These are phyloP conservation scores for Alternaria alternata DNA, from an alignment of 2,329 filamentous ascomycete genomes.

Conservation along the genomic window DNA sequence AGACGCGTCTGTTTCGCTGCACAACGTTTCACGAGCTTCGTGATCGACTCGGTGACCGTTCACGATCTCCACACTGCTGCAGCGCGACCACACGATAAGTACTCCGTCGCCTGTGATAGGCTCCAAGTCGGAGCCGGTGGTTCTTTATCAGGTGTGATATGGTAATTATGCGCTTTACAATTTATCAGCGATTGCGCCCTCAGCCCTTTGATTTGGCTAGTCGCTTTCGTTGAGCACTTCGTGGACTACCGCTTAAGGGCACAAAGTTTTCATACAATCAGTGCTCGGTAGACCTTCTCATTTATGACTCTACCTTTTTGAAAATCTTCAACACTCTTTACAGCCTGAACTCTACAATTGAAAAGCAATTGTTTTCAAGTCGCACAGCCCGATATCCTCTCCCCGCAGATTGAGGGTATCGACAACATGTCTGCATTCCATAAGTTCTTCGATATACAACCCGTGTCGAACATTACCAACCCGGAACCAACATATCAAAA, in stretches of 20 bases:
- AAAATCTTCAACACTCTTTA: neutral
- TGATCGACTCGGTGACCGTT: neutral
- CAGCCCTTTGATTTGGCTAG: conserved; percentile 9
- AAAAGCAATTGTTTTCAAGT: neutral
- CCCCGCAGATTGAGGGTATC: neutral
- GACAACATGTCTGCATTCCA: conserved; percentile 52
- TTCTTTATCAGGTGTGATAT: neutral
- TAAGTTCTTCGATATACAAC: conserved; percentile 55
- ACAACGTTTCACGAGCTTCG: neutral
- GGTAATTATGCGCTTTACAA: conserved; percentile 5
- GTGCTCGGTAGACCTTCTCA: neutral
- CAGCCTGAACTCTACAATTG: neutral
- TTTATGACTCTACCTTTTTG: neutral
- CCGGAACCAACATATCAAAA: conserved; percentile 51
- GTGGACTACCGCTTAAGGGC: conserved; percentile 13
- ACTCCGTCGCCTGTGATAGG: conserved; percentile 14
- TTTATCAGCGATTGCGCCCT: conserved; percentile 38
- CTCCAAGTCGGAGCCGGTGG: neutral
- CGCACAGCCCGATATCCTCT: neutral
- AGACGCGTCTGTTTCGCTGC: conserved; percentile 1
- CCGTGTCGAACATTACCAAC: conserved; percentile 43
- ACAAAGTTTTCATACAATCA: conserved; percentile 1
- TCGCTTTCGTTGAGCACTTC: conserved; percentile 8
- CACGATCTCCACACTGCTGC: conserved; percentile 8
- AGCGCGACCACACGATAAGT: neutral